These are phyloP conservation scores for Eucalyptus albens DNA, from an alignment of 345 rosid species.

Conservation along the genomic window DNA sequence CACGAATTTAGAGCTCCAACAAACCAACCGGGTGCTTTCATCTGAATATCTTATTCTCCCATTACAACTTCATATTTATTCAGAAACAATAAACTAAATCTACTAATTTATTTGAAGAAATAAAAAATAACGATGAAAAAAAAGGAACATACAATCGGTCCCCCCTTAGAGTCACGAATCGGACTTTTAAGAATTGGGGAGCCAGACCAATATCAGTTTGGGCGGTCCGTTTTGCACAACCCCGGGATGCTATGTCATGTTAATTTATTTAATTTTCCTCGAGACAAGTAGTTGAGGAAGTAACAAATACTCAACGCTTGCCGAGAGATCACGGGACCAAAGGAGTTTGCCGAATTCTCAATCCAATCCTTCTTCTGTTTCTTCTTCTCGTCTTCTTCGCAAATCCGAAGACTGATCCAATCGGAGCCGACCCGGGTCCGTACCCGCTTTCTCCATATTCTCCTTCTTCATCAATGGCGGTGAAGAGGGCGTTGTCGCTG, in stretches of 20 bases:
- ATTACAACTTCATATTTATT: too few species aligned
- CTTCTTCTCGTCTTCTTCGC: background rate
- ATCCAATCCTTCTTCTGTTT: background rate
- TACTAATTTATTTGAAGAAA: too few species aligned
- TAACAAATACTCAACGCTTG: background rate
- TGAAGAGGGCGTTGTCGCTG: background rate
- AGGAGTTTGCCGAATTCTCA: background rate
- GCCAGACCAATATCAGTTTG: too few species aligned
- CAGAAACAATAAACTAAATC: too few species aligned
- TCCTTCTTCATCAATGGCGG: background rate
- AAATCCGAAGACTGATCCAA: background rate
- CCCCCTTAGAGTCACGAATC: too few species aligned
- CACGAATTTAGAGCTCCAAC: too few species aligned
- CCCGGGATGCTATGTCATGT: too few species aligned
- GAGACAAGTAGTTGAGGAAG: background rate
- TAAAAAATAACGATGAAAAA: too few species aligned
- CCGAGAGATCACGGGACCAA: background rate
- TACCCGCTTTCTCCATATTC: background rate
- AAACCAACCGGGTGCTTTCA: fast-evolving
- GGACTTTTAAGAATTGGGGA: too few species aligned
- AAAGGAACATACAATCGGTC: too few species aligned
- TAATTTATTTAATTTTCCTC: background rate
- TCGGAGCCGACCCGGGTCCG: background rate
- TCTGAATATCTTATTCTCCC: too few species aligned
- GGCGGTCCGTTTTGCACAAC: too few species aligned